Evolutionary conservation across 2,329 filamentous ascomycete species (phyloP), one percentile per base, ranked within the genome.

Genomic region (Aureobasidium vineae): DNA sequence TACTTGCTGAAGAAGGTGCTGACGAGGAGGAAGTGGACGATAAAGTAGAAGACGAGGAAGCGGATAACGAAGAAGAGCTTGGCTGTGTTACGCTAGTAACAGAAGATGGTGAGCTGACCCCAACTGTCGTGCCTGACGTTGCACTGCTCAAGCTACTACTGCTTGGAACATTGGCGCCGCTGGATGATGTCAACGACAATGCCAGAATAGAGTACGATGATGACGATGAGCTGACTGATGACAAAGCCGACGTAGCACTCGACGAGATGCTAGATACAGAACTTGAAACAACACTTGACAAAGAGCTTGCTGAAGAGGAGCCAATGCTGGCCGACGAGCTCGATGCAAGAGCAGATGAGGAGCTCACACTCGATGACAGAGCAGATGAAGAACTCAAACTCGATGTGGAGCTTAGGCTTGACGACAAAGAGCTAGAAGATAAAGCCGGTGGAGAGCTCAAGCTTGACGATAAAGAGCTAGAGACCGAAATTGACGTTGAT

Each of bases 281-380:
- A 19, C 57, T 50, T 36, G 57, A 61, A 19, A n/a, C 43, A 38
- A 33, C 50, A 15, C 61, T 64, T 26, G 61, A 64, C 15, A 49
- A 3, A 13, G 61, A 54, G 40, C 49, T 45, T 31, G 21, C 59
- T 5, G 59, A 63, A 40, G 40, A 61, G 3, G 43, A 50, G 1
- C 8, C 43, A 41, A 63, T 2, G 21, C 57, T 61, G 13, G 8
- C 1, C 38, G 45, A 40, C 28, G 57, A 61, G 43, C 56, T 57
- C 11, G 41, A 47, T 5, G 28, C 16, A 21, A 5, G 7, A 23
- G 28, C 26, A 21, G 56, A 60, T 31, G 56, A 60, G 16, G 15
- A 40, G n/a, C 52, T 56, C 31, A 38, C 10, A 5, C 33, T 33
- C 2, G 33, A 36, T 36, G 33, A 54, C 10, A 13, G 10, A 21